phyloP scores from a whole-genome alignment of 768 basidiomycete genomes.

The Leccinum broughii region DNA sequence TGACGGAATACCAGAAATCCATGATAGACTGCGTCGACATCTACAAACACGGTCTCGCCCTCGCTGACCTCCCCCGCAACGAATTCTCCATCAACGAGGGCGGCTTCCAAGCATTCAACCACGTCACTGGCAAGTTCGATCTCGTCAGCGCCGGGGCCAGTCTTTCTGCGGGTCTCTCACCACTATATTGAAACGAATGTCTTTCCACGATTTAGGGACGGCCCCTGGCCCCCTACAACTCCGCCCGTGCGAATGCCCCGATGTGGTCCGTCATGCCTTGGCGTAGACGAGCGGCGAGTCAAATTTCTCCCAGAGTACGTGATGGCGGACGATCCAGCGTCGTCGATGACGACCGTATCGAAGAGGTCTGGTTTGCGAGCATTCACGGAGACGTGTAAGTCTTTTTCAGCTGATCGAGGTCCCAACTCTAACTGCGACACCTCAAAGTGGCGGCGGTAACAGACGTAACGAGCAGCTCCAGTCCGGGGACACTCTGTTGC shows the following conservation, averaged over 20 bases:
- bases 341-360: conserved; percentile 27
- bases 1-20: too few relatives aligned
- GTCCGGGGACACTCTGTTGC: conserved; percentile 28
- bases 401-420: neutral
- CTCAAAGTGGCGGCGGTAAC: conserved; percentile 30
- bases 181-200: neutral
- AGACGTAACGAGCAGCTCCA: conserved; percentile 29
- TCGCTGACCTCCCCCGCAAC: too few relatives aligned
- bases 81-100: too few relatives aligned
- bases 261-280: conserved; percentile 42
- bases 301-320: conserved; percentile 49
- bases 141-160: neutral
- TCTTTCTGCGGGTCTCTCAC: neutral
- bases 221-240: too few relatives aligned
- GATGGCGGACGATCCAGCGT: conserved; percentile 24
- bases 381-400: conserved; percentile 41
- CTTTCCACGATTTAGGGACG: conserved; percentile 34
- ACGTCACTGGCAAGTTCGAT: too few relatives aligned
- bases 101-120: too few relatives aligned
- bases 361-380: conserved; percentile 47
- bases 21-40: too few relatives aligned
- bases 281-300: conserved; percentile 49
- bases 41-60: too few relatives aligned
- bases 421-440: neutral
- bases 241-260: too few relatives aligned